Base-by-base conservation (phyloP, 83 land plant genomes). In the Thuja plicata region DNA sequence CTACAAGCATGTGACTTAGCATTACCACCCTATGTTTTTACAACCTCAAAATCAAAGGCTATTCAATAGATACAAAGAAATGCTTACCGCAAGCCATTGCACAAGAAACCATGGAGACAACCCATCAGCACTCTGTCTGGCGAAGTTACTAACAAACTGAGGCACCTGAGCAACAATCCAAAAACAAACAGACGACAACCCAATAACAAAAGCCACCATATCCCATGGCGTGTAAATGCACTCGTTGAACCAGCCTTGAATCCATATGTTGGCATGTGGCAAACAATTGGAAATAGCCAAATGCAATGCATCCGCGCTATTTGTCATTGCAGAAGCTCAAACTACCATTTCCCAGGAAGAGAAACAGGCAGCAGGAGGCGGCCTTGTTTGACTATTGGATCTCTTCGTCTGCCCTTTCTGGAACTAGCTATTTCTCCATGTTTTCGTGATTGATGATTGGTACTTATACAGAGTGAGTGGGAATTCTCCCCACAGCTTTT, bases 131-230 rank as follows among this genome's bases (percentile, higher is more conserved):
- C 88, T 90, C 80, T 88, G 88, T 50, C 80, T 82, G 16, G 89
- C 37, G 45, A 86, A 90, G 87, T 92, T 92, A 77, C 86, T 90
- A 82, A 92, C 73, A 66, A 88, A 88, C 88, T 92, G 91, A 88
- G 91, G 93, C 80, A 92, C 83, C 46, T 92, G 93, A 48, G 91
- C 93, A 17, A 92, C 71, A 38, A 92, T 70, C 91, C 91, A 92
- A 80, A 92, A 92, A 73, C 88, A 45, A 24, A 92, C 84, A 19
- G 93, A 92, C 1, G 93, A 88, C 79, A 92, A 34, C 17, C 93
- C 91, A 52, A 92, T 84, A 62, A 15, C 81, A 73, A 92, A 92
- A 2, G 88, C 91, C 45, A 87, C 66, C 89, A 90, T 57, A 27
- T 92, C 93, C 93, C 93, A 92, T 30, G 84, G 57, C 48, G 89